Conservation (phyloP, 2,329 filamentous ascomycete genomes). For the Thermomyces lanuginosus region DNA sequence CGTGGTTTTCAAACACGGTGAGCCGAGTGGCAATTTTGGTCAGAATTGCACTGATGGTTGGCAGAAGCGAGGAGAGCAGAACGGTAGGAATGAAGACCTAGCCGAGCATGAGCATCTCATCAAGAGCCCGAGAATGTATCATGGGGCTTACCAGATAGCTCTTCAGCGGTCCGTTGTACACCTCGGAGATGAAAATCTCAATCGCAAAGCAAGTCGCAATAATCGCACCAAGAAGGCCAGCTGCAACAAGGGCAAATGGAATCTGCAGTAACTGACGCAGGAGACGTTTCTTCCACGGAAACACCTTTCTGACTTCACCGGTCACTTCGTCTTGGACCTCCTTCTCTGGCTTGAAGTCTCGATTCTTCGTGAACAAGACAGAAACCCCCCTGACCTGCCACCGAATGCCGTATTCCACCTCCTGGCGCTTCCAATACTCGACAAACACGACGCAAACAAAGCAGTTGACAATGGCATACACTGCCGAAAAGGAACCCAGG, state of each 20-base stretch:
- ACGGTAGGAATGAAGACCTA: constrained; percentile 80
- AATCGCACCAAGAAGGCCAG: constrained; percentile 59
- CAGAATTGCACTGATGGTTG: constrained; percentile 66
- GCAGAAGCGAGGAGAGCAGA: constrained; percentile 64
- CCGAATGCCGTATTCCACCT: constrained; percentile 69
- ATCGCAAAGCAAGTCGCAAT: constrained; percentile 85
- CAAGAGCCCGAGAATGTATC: constrained; percentile 3
- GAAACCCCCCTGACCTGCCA: constrained; percentile 86
- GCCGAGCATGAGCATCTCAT: constrained; percentile 3
- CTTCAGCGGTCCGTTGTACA: constrained; percentile 85
- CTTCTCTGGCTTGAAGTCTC: constrained; percentile 64
- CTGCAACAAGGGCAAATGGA: constrained; percentile 69
- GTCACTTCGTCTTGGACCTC: constrained; percentile 66
- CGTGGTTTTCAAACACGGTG: constrained; percentile 82
- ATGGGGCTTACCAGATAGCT: constrained; percentile 50
- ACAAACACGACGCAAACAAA: constrained; percentile 83
- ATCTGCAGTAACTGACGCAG: constrained; percentile 69
- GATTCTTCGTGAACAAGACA: constrained; percentile 58
- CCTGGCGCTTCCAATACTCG: constrained; percentile 92
- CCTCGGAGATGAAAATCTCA: constrained; percentile 90
- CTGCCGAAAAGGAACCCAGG: constrained; percentile 64
- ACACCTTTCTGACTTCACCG: constrained; percentile 61
- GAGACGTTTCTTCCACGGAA: constrained; percentile 62
- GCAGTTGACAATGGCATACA: constrained; percentile 65
- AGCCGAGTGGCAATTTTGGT: constrained; percentile 62